Conservation (phyloP, 2,329 filamentous ascomycete species). For the Hirsutella thompsonii region DNA sequence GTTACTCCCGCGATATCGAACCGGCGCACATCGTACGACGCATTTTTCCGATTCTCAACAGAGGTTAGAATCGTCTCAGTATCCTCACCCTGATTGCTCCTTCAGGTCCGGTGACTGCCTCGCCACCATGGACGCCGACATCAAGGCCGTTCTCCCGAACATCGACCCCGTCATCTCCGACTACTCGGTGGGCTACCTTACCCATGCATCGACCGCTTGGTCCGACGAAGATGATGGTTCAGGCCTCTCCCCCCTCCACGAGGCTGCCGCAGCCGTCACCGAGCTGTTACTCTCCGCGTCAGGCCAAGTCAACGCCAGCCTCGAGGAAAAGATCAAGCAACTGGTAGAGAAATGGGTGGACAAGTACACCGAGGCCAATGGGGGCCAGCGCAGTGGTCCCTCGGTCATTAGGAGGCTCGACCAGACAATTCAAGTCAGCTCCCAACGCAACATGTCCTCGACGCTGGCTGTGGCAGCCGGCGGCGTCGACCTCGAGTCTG, state of each 20-base stretch:
- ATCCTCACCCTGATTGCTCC: background rate
- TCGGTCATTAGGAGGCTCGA: constrained; percentile 76
- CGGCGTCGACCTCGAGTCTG: constrained; percentile 84
- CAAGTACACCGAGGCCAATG: constrained; percentile 63
- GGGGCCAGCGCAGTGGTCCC: constrained; percentile 57
- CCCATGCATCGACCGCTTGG: constrained; percentile 80
- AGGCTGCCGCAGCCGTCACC: constrained; percentile 76
- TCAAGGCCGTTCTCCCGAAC: constrained; percentile 69
- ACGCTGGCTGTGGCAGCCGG: constrained; percentile 78
- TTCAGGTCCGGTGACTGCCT: background rate
- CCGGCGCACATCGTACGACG: background rate
- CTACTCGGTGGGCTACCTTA: constrained; percentile 89
- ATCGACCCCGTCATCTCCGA: constrained; percentile 83
- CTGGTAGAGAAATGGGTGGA: constrained; percentile 85
- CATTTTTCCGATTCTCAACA: background rate
- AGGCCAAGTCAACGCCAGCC: constrained; percentile 58
- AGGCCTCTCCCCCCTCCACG: constrained; percentile 62
- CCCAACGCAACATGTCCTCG: constrained; percentile 90
- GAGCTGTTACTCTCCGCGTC: constrained; percentile 88
- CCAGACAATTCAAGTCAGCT: constrained; percentile 87
- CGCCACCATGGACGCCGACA: constrained; percentile 68
- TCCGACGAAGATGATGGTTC: constrained; percentile 58
- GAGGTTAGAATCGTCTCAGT: background rate
- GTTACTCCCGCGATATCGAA: background rate
- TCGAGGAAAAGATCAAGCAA: constrained; percentile 66